Base-by-base conservation (phyloP, 2,329 filamentous ascomycete genomes). In the Penicillium hordei region DNA sequence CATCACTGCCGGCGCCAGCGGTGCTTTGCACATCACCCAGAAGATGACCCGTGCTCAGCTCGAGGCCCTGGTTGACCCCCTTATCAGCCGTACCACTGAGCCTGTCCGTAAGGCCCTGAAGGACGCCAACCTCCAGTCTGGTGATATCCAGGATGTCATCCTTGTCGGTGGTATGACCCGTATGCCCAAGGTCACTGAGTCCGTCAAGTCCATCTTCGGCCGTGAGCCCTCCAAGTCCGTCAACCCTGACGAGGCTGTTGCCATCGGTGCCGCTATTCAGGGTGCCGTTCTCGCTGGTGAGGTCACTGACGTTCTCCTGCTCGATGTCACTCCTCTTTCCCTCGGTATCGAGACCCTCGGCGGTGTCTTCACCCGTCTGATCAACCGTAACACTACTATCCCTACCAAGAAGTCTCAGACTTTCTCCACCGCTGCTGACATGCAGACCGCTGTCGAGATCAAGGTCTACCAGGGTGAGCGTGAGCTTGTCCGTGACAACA, bases 381-480 rank as follows among this genome's bases (percentile, higher is more conserved):
- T 97, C 84, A 96, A 96, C 88, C 91, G 93, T 71, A 97, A 97
- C 86, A 97, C 93, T 74, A 97, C 93, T 66, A 97, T 97, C 75
- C 93, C 93, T 57, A 97, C 93, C 82, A 97, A 97, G 89, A 97
- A 97, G 84, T 97, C 93, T 13, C 92, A 97, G 82, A 88, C 93
- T 75, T 97, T 97, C 87, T 97, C 93, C 56, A 97, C 93, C 51
- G 93, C 93, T 54, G 93, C 93, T 68, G 93, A 97, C 78, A 96
- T 95, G 90, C 93, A 97, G 85, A 96, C 91, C 63, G 93, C 93
- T 68, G 93, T 97, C 74, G 93, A 97, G 84, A 97, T 97, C 85
- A 97, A 97, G 90, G 93, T 97, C 65, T 97, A 88, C 89, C 93
- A 97, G 88, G 93, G 93, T 84, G 93, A 97, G 86, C 93, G 93